phyloP scores from a whole-genome alignment of 768 basidiomycete genomes.

The Postia placenta region DNA sequence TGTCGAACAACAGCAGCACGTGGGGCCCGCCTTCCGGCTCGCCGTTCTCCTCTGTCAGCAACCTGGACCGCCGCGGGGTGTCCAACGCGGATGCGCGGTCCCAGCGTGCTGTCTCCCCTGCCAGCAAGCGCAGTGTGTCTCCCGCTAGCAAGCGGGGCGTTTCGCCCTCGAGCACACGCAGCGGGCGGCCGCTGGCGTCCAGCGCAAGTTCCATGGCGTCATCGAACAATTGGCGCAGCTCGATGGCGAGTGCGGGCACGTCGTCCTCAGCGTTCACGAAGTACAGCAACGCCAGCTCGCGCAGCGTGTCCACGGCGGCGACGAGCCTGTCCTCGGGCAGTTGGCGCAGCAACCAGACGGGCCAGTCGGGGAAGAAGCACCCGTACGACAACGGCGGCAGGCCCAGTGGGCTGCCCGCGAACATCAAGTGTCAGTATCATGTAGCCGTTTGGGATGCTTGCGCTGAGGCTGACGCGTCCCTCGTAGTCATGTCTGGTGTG shows the following conservation, averaged over 20 bases:
- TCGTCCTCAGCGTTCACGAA: slow-evolving; percentile 64
- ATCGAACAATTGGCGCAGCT: slow-evolving; percentile 73
- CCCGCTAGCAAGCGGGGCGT: slow-evolving; percentile 18
- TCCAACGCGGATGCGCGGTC: slow-evolving; percentile 9
- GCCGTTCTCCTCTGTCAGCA: slow-evolving; percentile 12
- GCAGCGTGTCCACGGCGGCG: slow-evolving; percentile 74
- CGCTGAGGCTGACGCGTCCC: slow-evolving; percentile 4
- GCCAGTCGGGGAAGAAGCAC: slow-evolving; percentile 9
- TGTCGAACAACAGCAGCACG: slow-evolving; percentile 7
- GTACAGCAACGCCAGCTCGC: slow-evolving; percentile 63
- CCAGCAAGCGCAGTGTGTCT: slow-evolving; percentile 1
- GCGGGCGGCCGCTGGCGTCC: slow-evolving; percentile 45
- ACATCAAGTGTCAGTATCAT: slow-evolving; percentile 70
- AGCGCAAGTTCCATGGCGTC: slow-evolving; percentile 60
- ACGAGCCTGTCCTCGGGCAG: slow-evolving; percentile 73
- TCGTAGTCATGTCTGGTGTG: slow-evolving; percentile 66
- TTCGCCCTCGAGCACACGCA: slow-evolving; percentile 56
- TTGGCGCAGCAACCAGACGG: slow-evolving; percentile 46
- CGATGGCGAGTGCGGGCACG: slow-evolving; percentile 53
- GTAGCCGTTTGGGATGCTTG: background rate
- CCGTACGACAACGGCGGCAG: slow-evolving; percentile 11
- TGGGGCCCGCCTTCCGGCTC: slow-evolving; percentile 14
- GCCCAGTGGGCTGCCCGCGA: slow-evolving; percentile 30
- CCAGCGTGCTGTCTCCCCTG: background rate
- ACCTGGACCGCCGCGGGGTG: slow-evolving; percentile 9